These are phyloP conservation scores for Cystofilobasidium bisporidii DNA, from an alignment of 768 basidiomycete species.

Conservation along the genomic window DNA sequence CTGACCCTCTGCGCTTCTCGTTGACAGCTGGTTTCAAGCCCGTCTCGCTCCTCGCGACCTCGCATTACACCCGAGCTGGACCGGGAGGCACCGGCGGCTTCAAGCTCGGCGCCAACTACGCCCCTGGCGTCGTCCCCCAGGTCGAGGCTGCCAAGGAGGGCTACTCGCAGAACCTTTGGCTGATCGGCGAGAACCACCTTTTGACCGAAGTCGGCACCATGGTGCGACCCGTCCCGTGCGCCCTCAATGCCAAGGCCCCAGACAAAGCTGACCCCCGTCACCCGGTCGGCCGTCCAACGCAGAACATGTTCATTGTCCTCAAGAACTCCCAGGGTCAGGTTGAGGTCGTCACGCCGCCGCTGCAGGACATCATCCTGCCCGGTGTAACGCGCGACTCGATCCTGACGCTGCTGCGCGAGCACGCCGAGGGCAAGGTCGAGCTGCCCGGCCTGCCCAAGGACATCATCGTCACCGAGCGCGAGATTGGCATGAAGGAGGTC, in stretches of 20 bases:
- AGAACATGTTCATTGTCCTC: conserved; percentile 62
- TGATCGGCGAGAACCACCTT: conserved; percentile 54
- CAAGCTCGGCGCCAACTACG: conserved; percentile 58
- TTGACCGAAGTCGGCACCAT: conserved; percentile 61
- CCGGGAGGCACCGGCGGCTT: conserved; percentile 86
- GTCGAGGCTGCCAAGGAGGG: conserved; percentile 56
- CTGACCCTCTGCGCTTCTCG: too few species aligned
- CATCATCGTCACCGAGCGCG: conserved; percentile 56
- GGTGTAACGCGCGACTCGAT: conserved; percentile 29
- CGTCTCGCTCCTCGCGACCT: conserved; percentile 74
- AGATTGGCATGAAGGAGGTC: conserved; percentile 67
- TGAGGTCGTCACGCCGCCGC: conserved; percentile 77
- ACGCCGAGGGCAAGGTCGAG: conserved; percentile 9
- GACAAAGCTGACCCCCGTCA: background rate
- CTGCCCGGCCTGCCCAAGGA: conserved; percentile 51
- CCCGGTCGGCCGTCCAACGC: background rate
- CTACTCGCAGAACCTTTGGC: conserved; percentile 70
- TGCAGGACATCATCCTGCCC: conserved; percentile 85
- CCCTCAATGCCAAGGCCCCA: background rate
- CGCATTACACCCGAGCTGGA: conserved; percentile 70
- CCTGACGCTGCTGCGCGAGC: conserved; percentile 24
- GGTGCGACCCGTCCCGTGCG: conserved; percentile 34
- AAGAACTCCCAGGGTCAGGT: conserved; percentile 47
- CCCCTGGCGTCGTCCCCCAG: conserved; percentile 71
- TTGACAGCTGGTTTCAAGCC: conserved; percentile 70